A percentile compares a stretch with the other conserved stretches of the same genome.
Conservation (phyloP, 305 asterid species). For the Andrographis paniculata region DNA sequence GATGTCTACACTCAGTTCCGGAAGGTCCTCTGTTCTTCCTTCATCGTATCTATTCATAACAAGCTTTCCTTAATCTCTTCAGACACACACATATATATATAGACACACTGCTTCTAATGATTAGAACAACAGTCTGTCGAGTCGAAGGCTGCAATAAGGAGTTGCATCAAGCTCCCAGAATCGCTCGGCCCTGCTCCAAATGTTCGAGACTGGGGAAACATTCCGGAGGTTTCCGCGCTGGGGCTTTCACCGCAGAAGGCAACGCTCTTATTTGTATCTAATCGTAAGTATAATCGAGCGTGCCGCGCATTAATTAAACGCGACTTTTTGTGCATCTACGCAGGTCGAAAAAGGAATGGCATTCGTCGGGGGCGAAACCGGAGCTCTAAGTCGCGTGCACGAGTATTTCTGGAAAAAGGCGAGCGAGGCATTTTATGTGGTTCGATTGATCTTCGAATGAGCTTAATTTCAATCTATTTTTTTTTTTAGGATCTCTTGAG, state of each 20-base stretch:
- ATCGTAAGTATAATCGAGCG: constrained; percentile 10
- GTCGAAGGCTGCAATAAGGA: constrained; percentile 49
- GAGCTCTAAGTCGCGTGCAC: constrained; percentile 66
- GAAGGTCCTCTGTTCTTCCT: constrained; percentile 31
- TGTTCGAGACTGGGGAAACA: constrained; percentile 69
- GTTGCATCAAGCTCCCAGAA: constrained; percentile 55
- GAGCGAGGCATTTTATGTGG: no score
- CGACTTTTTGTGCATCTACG: constrained; percentile 8
- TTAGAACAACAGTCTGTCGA: constrained; percentile 60
- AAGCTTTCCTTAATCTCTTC: no score
- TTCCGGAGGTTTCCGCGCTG: constrained; percentile 59
- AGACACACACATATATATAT: no score
- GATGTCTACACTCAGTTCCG: constrained; percentile 92
- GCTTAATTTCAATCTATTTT: neutral
- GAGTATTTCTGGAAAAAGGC: constrained; percentile 97
- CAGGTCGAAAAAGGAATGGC: constrained; percentile 78
- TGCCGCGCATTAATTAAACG: constrained; percentile 5
- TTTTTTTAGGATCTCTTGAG: constrained; percentile 51
- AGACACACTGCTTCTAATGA: constrained; percentile 12
- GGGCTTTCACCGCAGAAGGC: constrained; percentile 60
- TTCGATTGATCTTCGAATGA: no score
- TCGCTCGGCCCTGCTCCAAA: constrained; percentile 70
- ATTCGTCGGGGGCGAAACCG: constrained; percentile 91
- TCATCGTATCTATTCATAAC: neutral
- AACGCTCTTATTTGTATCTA: constrained; percentile 17